phyloP scores from a whole-genome alignment of 2,329 filamentous ascomycete genomes.

The Venturiaceae sp. region DNA sequence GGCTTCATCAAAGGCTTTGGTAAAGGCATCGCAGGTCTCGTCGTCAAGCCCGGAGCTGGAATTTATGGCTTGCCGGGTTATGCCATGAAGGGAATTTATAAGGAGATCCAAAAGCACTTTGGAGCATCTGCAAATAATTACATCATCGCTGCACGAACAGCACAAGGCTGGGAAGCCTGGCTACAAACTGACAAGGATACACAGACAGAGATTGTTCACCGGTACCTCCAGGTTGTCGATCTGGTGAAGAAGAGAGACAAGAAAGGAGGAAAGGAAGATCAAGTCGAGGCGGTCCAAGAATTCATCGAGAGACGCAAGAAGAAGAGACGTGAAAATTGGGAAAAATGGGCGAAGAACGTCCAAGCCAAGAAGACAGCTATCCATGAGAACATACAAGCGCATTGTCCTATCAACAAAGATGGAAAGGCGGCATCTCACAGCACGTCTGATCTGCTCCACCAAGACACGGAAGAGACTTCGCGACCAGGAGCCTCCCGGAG shows the following conservation, averaged over 20 bases:
- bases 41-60: slow-evolving; percentile 72
- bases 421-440: not conserved
- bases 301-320: slow-evolving; percentile 27
- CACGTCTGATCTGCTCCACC: not conserved
- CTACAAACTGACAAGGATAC: slow-evolving; percentile 46
- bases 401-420: not conserved
- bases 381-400: not conserved
- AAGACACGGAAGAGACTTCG: not conserved
- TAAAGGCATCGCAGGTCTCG: slow-evolving; percentile 71
- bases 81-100: slow-evolving; percentile 72
- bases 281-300: slow-evolving; percentile 41
- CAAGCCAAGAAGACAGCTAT: not conserved
- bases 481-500: not conserved
- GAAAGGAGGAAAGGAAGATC: slow-evolving; percentile 32
- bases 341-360: slow-evolving; percentile 9
- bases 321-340: slow-evolving; percentile 21
- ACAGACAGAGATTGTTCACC: slow-evolving; percentile 53
- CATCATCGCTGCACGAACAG: slow-evolving; percentile 65
- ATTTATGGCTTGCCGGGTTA: slow-evolving; percentile 61
- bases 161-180: slow-evolving; percentile 64
- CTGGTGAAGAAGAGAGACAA: slow-evolving; percentile 43
- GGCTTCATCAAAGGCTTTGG: slow-evolving; percentile 74
- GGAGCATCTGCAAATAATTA: slow-evolving; percentile 67
- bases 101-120: slow-evolving; percentile 63
- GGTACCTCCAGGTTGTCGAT: slow-evolving; percentile 37